Evolutionary conservation across 2,329 filamentous ascomycete species (phyloP).

Genomic region (Fusarium veterinarium): DNA sequence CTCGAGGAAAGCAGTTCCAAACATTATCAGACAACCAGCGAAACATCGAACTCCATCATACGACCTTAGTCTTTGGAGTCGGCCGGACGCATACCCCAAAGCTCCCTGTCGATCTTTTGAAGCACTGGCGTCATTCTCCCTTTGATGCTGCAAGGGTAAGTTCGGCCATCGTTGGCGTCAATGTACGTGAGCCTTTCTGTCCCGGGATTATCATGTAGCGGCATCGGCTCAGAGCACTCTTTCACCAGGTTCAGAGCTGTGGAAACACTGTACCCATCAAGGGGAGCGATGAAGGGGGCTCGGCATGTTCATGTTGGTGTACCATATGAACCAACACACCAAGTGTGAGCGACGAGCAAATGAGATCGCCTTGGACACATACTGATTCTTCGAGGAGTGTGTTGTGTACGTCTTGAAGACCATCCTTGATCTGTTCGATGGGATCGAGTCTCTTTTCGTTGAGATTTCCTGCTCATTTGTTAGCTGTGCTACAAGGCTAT

Average conservation of each 20-base stretch:
- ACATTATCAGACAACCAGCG: rapidly evolving
- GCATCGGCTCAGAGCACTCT: background rate
- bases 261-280: background rate
- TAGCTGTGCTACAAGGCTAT: background rate
- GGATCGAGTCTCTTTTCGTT: background rate
- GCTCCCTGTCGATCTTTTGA: too few relatives aligned
- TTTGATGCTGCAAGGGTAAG: background rate
- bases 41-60: background rate
- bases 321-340: background rate
- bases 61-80: too few relatives aligned
- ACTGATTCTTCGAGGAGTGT: background rate
- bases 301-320: background rate
- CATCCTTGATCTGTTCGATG: background rate
- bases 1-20: too few relatives aligned
- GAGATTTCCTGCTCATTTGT: background rate
- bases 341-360: background rate
- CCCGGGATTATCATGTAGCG: background rate
- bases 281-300: rapidly evolving
- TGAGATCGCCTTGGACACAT: rapidly evolving
- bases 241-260: rapidly evolving
- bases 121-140: background rate
- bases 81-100: too few relatives aligned
- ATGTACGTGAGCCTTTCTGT: background rate
- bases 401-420: rapidly evolving
- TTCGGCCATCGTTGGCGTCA: rapidly evolving